phyloP scores from a whole-genome alignment of 2,329 filamentous ascomycete genomes.

The Alternaria postmessia region DNA sequence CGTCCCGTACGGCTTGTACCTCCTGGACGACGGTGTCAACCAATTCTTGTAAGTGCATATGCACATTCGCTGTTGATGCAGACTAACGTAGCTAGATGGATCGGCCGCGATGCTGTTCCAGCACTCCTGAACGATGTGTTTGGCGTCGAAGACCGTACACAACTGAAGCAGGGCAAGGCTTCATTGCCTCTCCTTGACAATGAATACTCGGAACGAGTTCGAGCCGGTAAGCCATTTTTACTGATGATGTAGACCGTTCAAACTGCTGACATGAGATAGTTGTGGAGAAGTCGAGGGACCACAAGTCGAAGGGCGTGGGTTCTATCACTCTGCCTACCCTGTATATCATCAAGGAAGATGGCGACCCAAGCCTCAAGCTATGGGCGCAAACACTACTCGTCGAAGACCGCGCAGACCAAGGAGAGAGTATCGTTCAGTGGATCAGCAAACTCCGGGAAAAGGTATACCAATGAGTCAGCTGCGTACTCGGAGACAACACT shows the following conservation, averaged over 20 bases:
- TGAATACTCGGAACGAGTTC: constrained; percentile 94
- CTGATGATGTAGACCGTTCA: background rate
- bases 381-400: constrained; percentile 97
- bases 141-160: constrained; percentile 80
- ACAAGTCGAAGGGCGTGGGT: constrained; percentile 84
- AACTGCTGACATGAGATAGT: constrained; percentile 63
- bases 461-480: constrained; percentile 63
- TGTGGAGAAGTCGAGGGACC: constrained; percentile 89
- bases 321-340: constrained; percentile 92
- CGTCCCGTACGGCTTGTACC: constrained; percentile 88
- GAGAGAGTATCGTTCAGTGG: constrained; percentile 92
- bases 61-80: background rate
- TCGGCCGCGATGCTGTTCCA: constrained; percentile 90
- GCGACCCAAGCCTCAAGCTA: constrained; percentile 90
- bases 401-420: constrained; percentile 93
- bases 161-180: constrained; percentile 90
- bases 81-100: constrained; percentile 64
- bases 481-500: constrained; percentile 22
- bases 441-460: constrained; percentile 92
- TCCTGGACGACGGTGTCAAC: constrained; percentile 96
- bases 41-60: constrained; percentile 73
- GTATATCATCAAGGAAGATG: constrained; percentile 93
- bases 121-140: constrained; percentile 91
- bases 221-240: constrained; percentile 49
- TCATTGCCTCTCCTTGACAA: constrained; percentile 87